These are phyloP conservation scores for Aspergillus fumigatiaffinis DNA, from an alignment of 2,329 filamentous ascomycete genomes.

Conservation along the genomic window DNA sequence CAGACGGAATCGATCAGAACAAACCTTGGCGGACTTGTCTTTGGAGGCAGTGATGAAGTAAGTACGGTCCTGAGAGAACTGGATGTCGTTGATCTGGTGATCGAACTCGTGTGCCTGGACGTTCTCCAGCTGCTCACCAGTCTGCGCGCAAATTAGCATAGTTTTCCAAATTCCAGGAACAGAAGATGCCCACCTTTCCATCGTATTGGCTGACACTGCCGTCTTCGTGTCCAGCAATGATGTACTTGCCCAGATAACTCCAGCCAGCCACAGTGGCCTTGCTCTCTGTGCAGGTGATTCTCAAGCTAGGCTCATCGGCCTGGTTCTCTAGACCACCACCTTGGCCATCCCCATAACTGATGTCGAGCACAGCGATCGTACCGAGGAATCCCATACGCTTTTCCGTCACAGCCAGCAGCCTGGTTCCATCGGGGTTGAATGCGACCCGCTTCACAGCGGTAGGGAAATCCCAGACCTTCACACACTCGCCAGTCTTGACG, in stretches of 20 bases:
- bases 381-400: conserved; percentile 96
- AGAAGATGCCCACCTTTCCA: conserved; percentile 61
- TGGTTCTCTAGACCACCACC: conserved; percentile 65
- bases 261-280: conserved; percentile 97
- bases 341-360: conserved; percentile 67
- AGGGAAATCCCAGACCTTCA: conserved; percentile 97
- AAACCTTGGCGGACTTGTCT: conserved; percentile 92
- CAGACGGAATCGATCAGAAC: conserved; percentile 7
- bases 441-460: conserved; percentile 97
- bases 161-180: not conserved
- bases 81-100: conserved; percentile 81
- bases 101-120: conserved; percentile 81
- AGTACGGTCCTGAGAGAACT: conserved; percentile 89
- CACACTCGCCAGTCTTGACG: conserved; percentile 81
- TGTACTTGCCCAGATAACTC: conserved; percentile 92
- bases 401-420: conserved; percentile 91
- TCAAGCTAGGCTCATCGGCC: conserved; percentile 73
- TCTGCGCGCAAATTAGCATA: conserved; percentile 44
- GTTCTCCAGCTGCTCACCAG: conserved; percentile 76
- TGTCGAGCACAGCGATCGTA: conserved; percentile 88
- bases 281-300: conserved; percentile 90
- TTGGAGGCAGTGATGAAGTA: conserved; percentile 98
- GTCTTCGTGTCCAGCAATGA: conserved; percentile 96
- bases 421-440: conserved; percentile 89
- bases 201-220: conserved; percentile 89